Conservation (phyloP, 176 grass and related monocot genomes). For the Melocanna baccifera region DNA sequence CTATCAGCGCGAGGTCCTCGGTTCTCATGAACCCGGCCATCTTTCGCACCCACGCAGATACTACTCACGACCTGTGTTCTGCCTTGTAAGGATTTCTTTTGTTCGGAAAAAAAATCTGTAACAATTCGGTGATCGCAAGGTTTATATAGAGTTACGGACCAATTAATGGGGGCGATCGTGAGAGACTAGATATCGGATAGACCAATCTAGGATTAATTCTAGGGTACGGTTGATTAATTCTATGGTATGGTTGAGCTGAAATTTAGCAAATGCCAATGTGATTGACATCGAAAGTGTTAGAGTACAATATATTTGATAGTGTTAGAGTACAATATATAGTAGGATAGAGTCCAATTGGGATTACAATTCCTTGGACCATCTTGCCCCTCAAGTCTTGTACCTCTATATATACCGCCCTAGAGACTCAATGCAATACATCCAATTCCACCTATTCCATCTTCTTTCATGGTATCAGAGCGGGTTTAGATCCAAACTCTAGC, state of each 20-base stretch:
- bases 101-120: not conserved
- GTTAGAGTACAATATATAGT: no score
- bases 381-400: no score
- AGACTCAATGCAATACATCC: no score
- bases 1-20: conserved; percentile 40
- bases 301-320: no score
- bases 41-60: not conserved
- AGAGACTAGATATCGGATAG: not conserved
- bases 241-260: not conserved
- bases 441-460: no score
- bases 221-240: not conserved
- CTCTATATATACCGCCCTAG: no score
- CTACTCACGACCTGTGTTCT: not conserved
- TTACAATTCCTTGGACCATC: no score
- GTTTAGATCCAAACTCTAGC: no score
- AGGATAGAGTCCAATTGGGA: no score
- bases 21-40: not conserved
- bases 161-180: not conserved
- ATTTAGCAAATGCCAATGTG: not conserved
- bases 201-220: not conserved
- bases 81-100: not conserved
- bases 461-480: no score
- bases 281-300: not conserved
- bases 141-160: not conserved
- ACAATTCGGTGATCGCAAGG: not conserved